Evolutionary conservation across 2,329 filamentous ascomycete genomes (phyloP), one percentile per base, ranked within the genome.

Genomic region (Colletotrichum sidae): DNA sequence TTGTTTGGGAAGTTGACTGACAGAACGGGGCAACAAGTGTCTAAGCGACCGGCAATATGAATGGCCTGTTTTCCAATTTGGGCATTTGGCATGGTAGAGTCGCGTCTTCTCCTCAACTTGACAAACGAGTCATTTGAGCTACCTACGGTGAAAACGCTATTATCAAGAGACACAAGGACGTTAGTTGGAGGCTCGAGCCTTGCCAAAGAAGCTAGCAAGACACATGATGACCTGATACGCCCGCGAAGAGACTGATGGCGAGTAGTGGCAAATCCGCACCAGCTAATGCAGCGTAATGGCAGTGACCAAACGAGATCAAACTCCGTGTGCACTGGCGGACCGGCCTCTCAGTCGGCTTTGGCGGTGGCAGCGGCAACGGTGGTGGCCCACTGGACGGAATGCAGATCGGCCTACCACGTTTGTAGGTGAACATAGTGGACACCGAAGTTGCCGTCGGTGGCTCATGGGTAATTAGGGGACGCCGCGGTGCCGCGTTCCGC

Each of bases 21-120:
- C 58, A 57, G 58, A 61, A 56, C 41, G 35, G 35, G 51, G 42
- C 38, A 56, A 35, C n/a, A 45, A 60, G 9, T 12, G 62, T 62
- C 58, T 52, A 52, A 65, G 62, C 52, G 34, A 25, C 41, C 25
- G 39, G 11, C 41, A 10, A 39, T n/a, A 25, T 17, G 25, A 52
- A 34, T 13, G 6, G 39, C 17, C 45, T 46, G 10, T 46, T 60
- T 49, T 47, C 61, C 45, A 34, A 51, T 61, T 55, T 37, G 45
- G 61, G 25, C n/a, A 41, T 8, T 10, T 9, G 34, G 17, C 25
- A 34, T 17, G 9, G 52, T 10, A 35, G 5, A 42, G 45, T n/a
- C 42, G 13, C 33, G 51, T 11, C 35, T 15, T 10, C 9, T 25
- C 25, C 6, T 44, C 17, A 9, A 25, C 35, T 51, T n/a, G 13